These are phyloP conservation scores for Aspergillus viridinutans DNA, from an alignment of 2,329 filamentous ascomycete species.

Conservation along the genomic window DNA sequence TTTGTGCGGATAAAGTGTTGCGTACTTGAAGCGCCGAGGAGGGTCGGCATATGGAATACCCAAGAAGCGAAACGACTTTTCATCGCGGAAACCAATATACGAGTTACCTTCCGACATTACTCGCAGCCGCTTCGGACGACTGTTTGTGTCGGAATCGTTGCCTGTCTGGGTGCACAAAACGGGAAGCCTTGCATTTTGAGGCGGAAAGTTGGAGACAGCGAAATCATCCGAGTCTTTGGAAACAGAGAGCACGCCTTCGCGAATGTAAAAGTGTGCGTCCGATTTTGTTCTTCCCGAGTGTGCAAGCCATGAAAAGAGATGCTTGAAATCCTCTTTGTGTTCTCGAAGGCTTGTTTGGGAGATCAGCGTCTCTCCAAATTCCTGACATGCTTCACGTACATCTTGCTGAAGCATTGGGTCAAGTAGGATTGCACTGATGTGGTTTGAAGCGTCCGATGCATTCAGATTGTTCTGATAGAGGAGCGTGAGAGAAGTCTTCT, in stretches of 20 bases:
- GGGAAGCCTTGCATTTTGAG: slow-evolving; percentile 34
- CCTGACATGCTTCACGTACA: slow-evolving; percentile 43
- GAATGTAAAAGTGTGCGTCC: slow-evolving; percentile 42
- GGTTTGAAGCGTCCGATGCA: slow-evolving; percentile 49
- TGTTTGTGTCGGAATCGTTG: slow-evolving; percentile 21
- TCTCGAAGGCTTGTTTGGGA: slow-evolving; percentile 39
- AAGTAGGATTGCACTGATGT: slow-evolving; percentile 49
- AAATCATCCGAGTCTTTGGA: slow-evolving; percentile 25
- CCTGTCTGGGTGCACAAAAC: slow-evolving; percentile 51
- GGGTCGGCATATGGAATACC: slow-evolving; percentile 44
- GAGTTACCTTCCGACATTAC: slow-evolving; percentile 43
- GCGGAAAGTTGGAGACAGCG: slow-evolving; percentile 27
- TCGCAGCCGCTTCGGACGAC: slow-evolving; percentile 36
- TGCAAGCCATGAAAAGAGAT: slow-evolving; percentile 45
- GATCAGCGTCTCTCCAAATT: slow-evolving; percentile 47
- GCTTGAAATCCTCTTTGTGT: slow-evolving; percentile 44
- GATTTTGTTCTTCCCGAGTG: slow-evolving; percentile 37
- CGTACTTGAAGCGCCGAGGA: slow-evolving; percentile 44
- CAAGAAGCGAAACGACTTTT: slow-evolving; percentile 49
- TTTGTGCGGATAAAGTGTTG: slow-evolving; percentile 42
- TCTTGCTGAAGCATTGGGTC: slow-evolving; percentile 38
- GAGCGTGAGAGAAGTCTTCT: slow-evolving; percentile 46
- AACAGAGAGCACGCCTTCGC: slow-evolving; percentile 37
- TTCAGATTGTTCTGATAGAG: slow-evolving; percentile 56
- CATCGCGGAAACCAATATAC: slow-evolving; percentile 49